A percentile compares a stretch with the other conserved stretches of the same genome.
Evolutionary conservation across 306 rosid species (phyloP).

Genomic region (Medicago ruthenica): DNA sequence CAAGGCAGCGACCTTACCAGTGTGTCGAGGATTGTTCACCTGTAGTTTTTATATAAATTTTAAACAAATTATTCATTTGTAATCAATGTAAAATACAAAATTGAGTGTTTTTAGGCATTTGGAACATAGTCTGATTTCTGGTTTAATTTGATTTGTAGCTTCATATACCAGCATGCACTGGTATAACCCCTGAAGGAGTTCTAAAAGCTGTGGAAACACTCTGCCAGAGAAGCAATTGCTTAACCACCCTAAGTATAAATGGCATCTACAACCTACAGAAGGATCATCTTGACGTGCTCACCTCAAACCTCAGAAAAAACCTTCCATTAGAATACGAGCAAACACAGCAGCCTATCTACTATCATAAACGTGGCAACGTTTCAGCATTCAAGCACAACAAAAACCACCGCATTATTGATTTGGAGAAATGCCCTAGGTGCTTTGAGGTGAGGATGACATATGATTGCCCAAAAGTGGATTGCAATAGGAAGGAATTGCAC

Average conservation of each 20-base stretch:
- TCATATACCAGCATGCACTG: conserved; percentile 73
- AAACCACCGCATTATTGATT: conserved; percentile 50
- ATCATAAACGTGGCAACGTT: conserved; percentile 38
- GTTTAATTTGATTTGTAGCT: conserved; percentile 60
- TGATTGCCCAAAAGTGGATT: conserved; percentile 64
- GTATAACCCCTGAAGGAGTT: conserved; percentile 79
- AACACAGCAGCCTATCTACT: conserved; percentile 46
- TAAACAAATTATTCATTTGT: too few species aligned
- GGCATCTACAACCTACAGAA: conserved; percentile 70
- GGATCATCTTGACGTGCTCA: conserved; percentile 61
- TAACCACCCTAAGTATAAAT: conserved; percentile 61
- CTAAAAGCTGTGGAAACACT: conserved; percentile 61
- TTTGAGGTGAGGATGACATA: conserved; percentile 59
- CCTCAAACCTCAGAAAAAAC: conserved; percentile 45
- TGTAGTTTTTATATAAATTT: too few species aligned
- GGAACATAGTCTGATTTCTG: conserved; percentile 26
- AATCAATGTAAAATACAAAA: too few species aligned
- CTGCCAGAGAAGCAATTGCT: conserved; percentile 55
- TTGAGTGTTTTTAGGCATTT: neutral
- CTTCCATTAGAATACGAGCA: conserved; percentile 37
- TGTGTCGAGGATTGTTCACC: too few species aligned
- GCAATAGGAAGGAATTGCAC: conserved; percentile 48
- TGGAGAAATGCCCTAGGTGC: conserved; percentile 75
- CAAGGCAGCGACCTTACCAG: too few species aligned
- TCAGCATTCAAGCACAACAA: conserved; percentile 31